Base-by-base conservation (phyloP, 495 filamentous ascomycete species). In the Penicillium atrosanguineum region DNA sequence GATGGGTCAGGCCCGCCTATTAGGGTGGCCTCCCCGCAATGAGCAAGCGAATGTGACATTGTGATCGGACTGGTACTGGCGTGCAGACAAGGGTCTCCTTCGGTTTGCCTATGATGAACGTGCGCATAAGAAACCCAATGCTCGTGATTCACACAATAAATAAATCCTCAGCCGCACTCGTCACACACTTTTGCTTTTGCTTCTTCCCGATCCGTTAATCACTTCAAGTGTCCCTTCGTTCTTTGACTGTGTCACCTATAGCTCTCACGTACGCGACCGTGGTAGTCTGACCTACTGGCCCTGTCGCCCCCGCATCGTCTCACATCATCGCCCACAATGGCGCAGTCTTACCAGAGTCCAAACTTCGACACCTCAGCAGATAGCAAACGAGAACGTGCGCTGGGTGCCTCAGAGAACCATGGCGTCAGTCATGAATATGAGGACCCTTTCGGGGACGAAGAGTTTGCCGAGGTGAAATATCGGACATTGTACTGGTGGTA, bases 401-500 rank as follows among this genome's bases (percentile, higher is more conserved):
- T 20, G 16, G 38, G 1, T 40, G 19, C 38, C 38, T 1, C 19
- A 40, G 19, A 20, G 16, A 20, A 4, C 6, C 38, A 16, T 40
- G 6, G 38, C n/a, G n/a, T 18, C 19, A 4, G 1, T 20, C 16
- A 19, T 40, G 38, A 58, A 20, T 44, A 55, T 21, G 57, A 61
- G 6, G 56, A 64, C 12, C 61, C 64, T 0, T 67, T 67, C 21
- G 48, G 75, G 31, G 28, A 66, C 34, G 65, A 68, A 41, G 55
- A 56, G 6, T 23, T 44, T 37, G 64, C 55, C 7, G 61, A 67
- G 42, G 60, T 65, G 46, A 68, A 55, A 36, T 72, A 74, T 55
- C 63, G 62, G 19, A 71, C 68, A 8, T 50, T 74, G 48, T 11
- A 45, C 15, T 74, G 70, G 69, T 74, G 70, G 69, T 68, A 45